Evolutionary conservation across 2,329 filamentous ascomycete species (phyloP), one percentile per base, ranked within the genome.

Genomic region (Venturia aucupariae): DNA sequence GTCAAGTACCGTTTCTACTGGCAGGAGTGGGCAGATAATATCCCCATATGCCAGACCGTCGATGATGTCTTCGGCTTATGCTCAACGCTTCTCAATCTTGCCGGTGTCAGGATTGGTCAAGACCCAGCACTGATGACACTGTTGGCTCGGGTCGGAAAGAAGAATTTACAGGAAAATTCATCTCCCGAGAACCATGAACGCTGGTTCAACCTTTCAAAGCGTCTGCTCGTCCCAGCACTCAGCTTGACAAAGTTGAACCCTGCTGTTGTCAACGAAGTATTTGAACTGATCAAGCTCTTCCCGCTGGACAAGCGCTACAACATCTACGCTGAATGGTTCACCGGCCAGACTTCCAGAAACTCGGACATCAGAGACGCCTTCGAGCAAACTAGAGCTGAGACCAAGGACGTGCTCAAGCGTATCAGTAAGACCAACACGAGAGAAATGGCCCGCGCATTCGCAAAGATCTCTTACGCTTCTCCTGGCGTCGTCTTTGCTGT

Each of bases 21-120:
- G 87, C 92, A 96, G 66, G 94, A 97, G 69, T 99, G 94, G 94
- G 83, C 87, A 2, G 93, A 97, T 75, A 96, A 94, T 68, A 82
- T 99, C 57, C 95, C 94, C 0, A 79, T 96, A 24, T 99, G 94
- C 72, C 92, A 96, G 73, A 89, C 82, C 1, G 86, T 96, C 6
- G 91, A 97, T 67, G 94, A 99, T 72, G 83, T 99, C 17, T 94
- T 97, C 74, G 86, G 88, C 2, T 83, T 97, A 0, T 95, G 92
- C 74, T 84, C 86, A 65, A 92, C 91, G 0, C 82, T 99, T 27
- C 79, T 97, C 57, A 95, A 94, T 68, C 79, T 93, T 30, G 89
- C 92, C 0, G 93, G 94, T 2, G 87, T 95, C 67, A 92, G 91
- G 71, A 93, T 97, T 67, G 94, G 94, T 59, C 88, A 89, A 71